Evolutionary conservation across 306 rosid species (phyloP), one percentile per base, ranked within the genome.

Genomic region (Comarum palustre): DNA sequence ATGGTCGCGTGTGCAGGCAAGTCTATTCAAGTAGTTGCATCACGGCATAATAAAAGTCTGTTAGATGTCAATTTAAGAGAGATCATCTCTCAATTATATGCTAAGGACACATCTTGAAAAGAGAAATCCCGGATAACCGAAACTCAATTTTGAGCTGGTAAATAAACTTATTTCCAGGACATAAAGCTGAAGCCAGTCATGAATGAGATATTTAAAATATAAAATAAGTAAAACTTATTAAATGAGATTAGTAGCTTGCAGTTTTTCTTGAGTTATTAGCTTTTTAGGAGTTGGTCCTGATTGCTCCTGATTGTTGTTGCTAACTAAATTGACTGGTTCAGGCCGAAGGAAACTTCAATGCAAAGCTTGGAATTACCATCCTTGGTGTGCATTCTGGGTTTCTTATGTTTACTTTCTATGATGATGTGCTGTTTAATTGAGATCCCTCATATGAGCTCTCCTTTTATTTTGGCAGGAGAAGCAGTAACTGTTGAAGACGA

Each of bases 1-100:
- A 80, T 94, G 99, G 97, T 87, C 99, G 0, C 88, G 90, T 72
- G 96, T 91, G 79, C 97, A 94, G 99, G 99, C 83, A 89, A 87
- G 93, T 90, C 81, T 67, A 47, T 29, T 70, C 8, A 67, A 11
- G 32, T 64, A 72, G 64, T 62, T 75, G 43, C 62, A n/a, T 4
- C 36, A 14, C 27, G 19, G 31, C 46, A 42, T 47, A 4, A 8
- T 41, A 24, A 8, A 27, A 38, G 31, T 45, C 6, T 22, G 48
- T 34, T 68, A 46, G 17, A 57, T 22, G 22, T 55, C 32, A 69
- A 50, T 17, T 45, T 68, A 22, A 22, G 45, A 4, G 31, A 12
- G 43, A 50, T 5, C 3, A 32, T 31, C 43, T 48, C 73, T 4
- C 34, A 39, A 12, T 6, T 13, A 11, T 66, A 6, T 19, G 57